Evolutionary conservation across 768 basidiomycete species (phyloP), one percentile per base, ranked within the genome.

Genomic region (Pleurotus tuoliensis): DNA sequence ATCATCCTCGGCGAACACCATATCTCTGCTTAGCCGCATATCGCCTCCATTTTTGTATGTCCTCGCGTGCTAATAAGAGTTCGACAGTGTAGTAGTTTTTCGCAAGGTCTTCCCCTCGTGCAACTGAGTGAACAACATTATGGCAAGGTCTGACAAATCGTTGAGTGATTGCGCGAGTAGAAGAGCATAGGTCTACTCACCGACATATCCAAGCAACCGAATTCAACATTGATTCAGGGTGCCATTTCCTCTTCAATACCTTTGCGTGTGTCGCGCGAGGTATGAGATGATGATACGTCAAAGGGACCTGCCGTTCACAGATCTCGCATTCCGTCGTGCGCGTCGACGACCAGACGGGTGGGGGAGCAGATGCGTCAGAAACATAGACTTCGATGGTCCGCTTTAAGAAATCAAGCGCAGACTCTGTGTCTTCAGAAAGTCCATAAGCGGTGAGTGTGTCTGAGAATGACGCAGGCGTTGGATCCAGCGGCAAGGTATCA

Each of bases 231-330:
- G 68, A 63, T 62, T 79, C 74, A 0, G 75, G 66, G 63, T 84
- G 82, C 83, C 82, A 83, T 47, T 75, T 77, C 65, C 76, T 78
- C 72, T 82, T 84, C 40, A 79, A 60, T n/a, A 71, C 81, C 64
- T 82, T 84, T 2, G 72, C 68, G 58, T 86, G 83, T 15, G 68
- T 73, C 18, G 77, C 76, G 24, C 79, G 73, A 1, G 83, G 83
- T 45, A 85, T 81, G 27, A 85, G 74, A 57, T 84, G 82, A 64
- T 84, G 82, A 62, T 83, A 85, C 16, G 83, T 84, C 62, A 84
- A 67, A 9, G 78, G 80, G 2, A 83, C 75, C 50, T 72, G 74
- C n/a, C 82, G 73, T 59, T 75, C 74, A 64, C 84, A 86, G 22
- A 86, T 80, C 69, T 84, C 82, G 69, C 84, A 85, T 60, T 79